These are phyloP conservation scores for Nitzschia putrida DNA, from an alignment of 108 stramenopile genomes.

Conservation along the genomic window DNA sequence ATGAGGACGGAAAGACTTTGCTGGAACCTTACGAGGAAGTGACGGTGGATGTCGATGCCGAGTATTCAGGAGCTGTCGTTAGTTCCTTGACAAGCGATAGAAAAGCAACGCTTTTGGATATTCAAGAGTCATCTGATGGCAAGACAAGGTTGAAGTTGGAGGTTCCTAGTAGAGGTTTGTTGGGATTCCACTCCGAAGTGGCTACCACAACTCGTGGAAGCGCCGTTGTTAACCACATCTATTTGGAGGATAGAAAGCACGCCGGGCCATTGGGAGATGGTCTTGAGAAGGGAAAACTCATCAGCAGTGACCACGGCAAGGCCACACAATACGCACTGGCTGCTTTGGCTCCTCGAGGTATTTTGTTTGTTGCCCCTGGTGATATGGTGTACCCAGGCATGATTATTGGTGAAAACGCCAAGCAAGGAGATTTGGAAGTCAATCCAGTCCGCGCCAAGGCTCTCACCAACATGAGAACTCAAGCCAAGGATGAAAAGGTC, in stretches of 20 bases:
- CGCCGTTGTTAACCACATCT: slow-evolving; percentile 92
- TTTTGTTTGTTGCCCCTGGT: slow-evolving; percentile 87
- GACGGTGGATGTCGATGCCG: slow-evolving; percentile 87
- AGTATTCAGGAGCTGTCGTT: slow-evolving; percentile 87
- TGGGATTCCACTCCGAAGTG: slow-evolving; percentile 92
- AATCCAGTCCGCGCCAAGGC: slow-evolving; percentile 85
- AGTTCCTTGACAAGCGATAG: slow-evolving; percentile 86
- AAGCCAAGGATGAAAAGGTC: slow-evolving; percentile 86
- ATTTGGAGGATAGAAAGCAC: slow-evolving; percentile 84
- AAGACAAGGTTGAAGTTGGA: slow-evolving; percentile 88
- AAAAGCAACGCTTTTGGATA: slow-evolving; percentile 91
- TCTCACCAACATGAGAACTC: slow-evolving; percentile 91
- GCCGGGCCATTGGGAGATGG: slow-evolving; percentile 71
- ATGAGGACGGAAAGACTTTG: slow-evolving; percentile 63
- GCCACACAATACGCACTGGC: slow-evolving; percentile 84
- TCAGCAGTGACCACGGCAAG: slow-evolving; percentile 86
- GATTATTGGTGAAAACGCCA: slow-evolving; percentile 93
- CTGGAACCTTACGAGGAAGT: slow-evolving; percentile 95
- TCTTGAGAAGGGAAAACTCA: slow-evolving; percentile 86
- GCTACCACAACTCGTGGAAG: slow-evolving; percentile 88
- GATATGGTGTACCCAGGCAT: slow-evolving; percentile 92
- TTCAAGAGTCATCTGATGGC: slow-evolving; percentile 65
- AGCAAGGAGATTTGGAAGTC: slow-evolving; percentile 52
- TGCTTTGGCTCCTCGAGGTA: slow-evolving; percentile 78
- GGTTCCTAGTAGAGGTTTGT: slow-evolving; percentile 93